Evolutionary conservation across 257 asterid genomes (phyloP).

Genomic region (Solanum bulbocastanum): DNA sequence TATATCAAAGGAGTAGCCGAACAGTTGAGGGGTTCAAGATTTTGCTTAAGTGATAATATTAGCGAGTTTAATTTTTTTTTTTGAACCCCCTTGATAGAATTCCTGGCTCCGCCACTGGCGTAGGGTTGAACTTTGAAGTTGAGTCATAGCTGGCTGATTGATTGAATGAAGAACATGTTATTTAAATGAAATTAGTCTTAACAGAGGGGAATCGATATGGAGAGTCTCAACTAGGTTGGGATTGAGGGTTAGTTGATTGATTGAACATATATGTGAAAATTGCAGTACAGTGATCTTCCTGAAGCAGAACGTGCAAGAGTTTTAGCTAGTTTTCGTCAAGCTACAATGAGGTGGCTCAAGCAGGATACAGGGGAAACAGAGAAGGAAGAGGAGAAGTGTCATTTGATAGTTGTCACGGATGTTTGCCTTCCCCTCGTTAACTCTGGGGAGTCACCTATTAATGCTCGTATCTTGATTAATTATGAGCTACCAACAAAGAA

Average conservation of each 20-base stretch:
- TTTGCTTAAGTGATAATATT: no score
- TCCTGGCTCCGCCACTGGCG: no score
- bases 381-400: constrained; percentile 46
- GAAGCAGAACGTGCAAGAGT: constrained; percentile 51
- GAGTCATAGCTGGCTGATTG: neutral
- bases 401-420: constrained; percentile 73
- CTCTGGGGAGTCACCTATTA: constrained; percentile 50
- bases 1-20: no score
- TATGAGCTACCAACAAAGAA: constrained; percentile 78
- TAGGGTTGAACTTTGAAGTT: neutral
- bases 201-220: neutral
- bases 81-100: no score
- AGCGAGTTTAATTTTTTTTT: no score
- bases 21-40: no score
- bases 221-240: neutral
- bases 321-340: constrained; percentile 54
- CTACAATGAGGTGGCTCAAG: constrained; percentile 54
- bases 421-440: constrained; percentile 78
- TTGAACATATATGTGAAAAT: neutral
- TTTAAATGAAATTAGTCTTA: neutral
- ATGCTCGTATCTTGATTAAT: constrained; percentile 68
- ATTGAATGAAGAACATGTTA: neutral
- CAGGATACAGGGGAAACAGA: constrained; percentile 29
- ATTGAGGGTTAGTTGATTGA: neutral
- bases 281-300: constrained; percentile 76